A percentile compares a stretch with the other conserved stretches of the same genome.
These are phyloP conservation scores for Lactifluus volemus DNA, from an alignment of 768 basidiomycete genomes.

Conservation along the genomic window DNA sequence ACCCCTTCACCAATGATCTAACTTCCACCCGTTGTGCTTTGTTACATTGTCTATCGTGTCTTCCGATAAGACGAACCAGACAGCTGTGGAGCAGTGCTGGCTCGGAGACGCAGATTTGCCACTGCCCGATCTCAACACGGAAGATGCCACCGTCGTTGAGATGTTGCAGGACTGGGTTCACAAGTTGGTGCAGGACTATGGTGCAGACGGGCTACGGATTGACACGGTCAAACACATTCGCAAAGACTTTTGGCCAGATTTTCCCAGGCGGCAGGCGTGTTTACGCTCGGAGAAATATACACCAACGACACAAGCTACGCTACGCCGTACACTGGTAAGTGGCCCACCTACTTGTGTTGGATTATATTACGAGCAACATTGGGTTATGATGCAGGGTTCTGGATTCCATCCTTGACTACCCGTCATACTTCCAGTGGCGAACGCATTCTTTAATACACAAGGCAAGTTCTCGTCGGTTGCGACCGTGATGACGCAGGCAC, in stretches of 20 bases:
- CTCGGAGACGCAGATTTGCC: conserved; percentile 45
- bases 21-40: conserved; percentile 35
- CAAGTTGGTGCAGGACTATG: conserved; percentile 38
- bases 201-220: conserved; percentile 47
- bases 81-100: conserved; percentile 49
- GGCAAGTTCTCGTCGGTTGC: conserved; percentile 30
- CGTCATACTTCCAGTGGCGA: conserved; percentile 37
- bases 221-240: conserved; percentile 53
- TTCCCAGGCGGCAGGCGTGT: conserved; percentile 41
- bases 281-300: conserved; percentile 49
- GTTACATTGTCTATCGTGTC: conserved; percentile 29
- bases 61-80: conserved; percentile 30
- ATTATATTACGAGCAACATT: not conserved
- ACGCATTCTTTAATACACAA: conserved; percentile 31
- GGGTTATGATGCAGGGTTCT: conserved; percentile 27
- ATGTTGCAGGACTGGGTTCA: conserved; percentile 41
- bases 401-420: conserved; percentile 41
- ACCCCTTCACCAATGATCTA: conserved; percentile 30
- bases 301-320: conserved; percentile 34
- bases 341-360: not conserved
- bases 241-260: conserved; percentile 46
- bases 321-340: conserved; percentile 34
- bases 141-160: conserved; percentile 35
- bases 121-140: conserved; percentile 52
- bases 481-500: conserved; percentile 24